Conservation (phyloP, 2,329 filamentous ascomycete genomes). For the Sporothrix globosa region DNA sequence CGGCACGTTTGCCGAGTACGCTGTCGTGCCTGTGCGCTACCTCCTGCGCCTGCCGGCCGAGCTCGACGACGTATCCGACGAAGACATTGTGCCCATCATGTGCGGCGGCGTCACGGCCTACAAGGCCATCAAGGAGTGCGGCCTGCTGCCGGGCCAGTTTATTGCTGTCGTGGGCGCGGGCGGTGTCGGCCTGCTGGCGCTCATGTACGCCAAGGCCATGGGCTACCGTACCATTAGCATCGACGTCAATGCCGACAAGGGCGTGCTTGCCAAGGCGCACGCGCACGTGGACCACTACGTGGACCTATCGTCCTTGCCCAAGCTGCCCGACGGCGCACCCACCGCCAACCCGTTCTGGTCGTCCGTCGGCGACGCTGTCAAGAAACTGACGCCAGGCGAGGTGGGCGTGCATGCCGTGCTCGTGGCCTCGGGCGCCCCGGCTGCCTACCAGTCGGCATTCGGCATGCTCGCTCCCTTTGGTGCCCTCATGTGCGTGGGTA, state of each 20-base stretch:
- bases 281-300: constrained; percentile 47
- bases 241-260: constrained; percentile 44
- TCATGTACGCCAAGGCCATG: constrained; percentile 49
- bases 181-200: constrained; percentile 47
- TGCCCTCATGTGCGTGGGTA: constrained; percentile 47
- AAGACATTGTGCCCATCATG: constrained; percentile 47
- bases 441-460: constrained; percentile 45
- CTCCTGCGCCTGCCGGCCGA: constrained; percentile 41
- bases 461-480: constrained; percentile 46
- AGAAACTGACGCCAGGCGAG: constrained; percentile 37
- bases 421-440: constrained; percentile 41
- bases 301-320: constrained; percentile 40
- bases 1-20: constrained; percentile 49
- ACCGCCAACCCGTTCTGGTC: constrained; percentile 29
- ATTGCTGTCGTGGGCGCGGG: constrained; percentile 47
- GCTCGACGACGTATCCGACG: constrained; percentile 43
- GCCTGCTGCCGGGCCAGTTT: constrained; percentile 43
- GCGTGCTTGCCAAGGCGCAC: constrained; percentile 36
- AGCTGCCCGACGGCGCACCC: constrained; percentile 30
- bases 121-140: constrained; percentile 46
- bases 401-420: constrained; percentile 41
- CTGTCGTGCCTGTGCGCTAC: constrained; percentile 45
- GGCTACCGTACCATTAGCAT: constrained; percentile 48
- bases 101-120: constrained; percentile 52
- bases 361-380: constrained; percentile 38